These are phyloP conservation scores for Perkinsus chesapeaki DNA, from an alignment of 169 alveolate genomes.

Conservation along the genomic window DNA sequence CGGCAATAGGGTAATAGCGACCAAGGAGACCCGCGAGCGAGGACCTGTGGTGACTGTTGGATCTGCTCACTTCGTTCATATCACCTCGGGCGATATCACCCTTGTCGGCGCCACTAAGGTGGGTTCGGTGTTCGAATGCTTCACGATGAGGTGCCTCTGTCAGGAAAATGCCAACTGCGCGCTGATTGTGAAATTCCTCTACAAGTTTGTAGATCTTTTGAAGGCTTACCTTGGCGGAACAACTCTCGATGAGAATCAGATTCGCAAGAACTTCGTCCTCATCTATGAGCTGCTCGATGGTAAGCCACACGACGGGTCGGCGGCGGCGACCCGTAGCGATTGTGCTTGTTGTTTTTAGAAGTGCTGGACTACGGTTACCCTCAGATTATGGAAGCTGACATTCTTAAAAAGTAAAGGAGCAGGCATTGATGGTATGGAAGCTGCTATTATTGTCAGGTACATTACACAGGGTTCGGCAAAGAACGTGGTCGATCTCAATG, in stretches of 20 bases:
- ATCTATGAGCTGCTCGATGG: slow-evolving; percentile 73
- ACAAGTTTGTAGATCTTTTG: slow-evolving; percentile 46
- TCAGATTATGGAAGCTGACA: slow-evolving; percentile 74
- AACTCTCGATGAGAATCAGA: slow-evolving; percentile 49
- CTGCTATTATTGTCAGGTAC: slow-evolving; percentile 16
- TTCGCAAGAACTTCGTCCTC: slow-evolving; percentile 63
- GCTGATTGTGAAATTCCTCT: slow-evolving; percentile 38
- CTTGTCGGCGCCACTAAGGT: slow-evolving; percentile 59
- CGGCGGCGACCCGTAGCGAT: not conserved
- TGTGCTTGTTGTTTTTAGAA: slow-evolving; percentile 20
- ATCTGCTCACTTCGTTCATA: slow-evolving; percentile 62
- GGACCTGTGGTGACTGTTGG: slow-evolving; percentile 60
- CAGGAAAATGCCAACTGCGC: not conserved
- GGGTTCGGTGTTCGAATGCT: not conserved
- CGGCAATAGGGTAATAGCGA: slow-evolving; percentile 65
- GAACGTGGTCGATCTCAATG: slow-evolving; percentile 18
- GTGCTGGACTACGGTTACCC: slow-evolving; percentile 81
- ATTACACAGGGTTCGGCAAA: slow-evolving; percentile 62
- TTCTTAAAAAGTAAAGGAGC: slow-evolving; percentile 47
- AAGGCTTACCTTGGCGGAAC: slow-evolving; percentile 63
- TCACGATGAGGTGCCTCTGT: not conserved
- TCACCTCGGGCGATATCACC: slow-evolving; percentile 51
- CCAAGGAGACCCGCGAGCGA: slow-evolving; percentile 68
- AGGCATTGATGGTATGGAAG: not conserved
- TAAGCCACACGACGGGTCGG: not conserved